Conservation (phyloP, 2,329 filamentous ascomycete genomes). For the Neophaeococcomyces mojaviensis region DNA sequence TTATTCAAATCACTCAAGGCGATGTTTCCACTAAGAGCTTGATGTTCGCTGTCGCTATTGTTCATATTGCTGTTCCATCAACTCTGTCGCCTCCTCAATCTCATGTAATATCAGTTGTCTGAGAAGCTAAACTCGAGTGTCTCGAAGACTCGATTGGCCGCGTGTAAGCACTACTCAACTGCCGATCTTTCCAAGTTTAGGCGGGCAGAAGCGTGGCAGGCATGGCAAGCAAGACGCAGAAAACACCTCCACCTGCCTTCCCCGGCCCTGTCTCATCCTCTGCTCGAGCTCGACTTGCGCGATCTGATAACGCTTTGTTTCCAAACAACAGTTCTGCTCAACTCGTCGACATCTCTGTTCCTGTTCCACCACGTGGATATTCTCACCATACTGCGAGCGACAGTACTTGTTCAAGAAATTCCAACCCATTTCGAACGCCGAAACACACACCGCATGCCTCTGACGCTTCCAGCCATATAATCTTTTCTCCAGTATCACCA, state of each 20-base stretch:
- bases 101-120: neutral
- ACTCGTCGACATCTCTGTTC: neutral
- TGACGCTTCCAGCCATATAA: neutral
- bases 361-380: neutral
- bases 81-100: neutral
- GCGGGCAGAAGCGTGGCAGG: neutral
- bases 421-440: constrained; percentile 6
- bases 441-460: constrained; percentile 4
- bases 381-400: neutral
- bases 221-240: constrained; percentile 2
- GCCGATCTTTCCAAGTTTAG: neutral
- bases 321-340: neutral
- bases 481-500: constrained; percentile 21
- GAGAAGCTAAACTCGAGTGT: neutral
- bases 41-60: neutral
- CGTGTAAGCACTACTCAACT: neutral
- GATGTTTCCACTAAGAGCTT: neutral
- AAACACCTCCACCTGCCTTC: neutral
- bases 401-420: neutral
- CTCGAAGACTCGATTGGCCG: neutral
- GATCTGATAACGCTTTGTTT: neutral
- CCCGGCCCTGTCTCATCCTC: neutral
- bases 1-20: neutral
- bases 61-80: neutral
- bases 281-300: neutral